A percentile compares a stretch with the other conserved stretches of the same genome.
Evolutionary conservation across 2,329 filamentous ascomycete genomes (phyloP).

Genomic region (Penicillium sp.): DNA sequence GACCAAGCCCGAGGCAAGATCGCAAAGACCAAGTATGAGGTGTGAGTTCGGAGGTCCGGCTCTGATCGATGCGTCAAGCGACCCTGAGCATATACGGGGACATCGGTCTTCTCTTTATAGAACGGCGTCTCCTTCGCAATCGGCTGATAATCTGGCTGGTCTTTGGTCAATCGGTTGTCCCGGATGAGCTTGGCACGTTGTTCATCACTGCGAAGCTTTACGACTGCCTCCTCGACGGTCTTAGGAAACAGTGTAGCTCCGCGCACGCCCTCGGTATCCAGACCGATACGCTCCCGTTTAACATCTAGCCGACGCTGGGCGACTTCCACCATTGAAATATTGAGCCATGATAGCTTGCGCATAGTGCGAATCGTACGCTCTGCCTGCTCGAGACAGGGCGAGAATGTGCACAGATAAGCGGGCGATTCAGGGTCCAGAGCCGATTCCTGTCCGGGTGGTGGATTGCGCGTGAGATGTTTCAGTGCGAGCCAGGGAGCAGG

Average conservation of each 20-base stretch:
- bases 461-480: constrained; percentile 45
- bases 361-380: constrained; percentile 78
- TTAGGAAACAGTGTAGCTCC: constrained; percentile 64
- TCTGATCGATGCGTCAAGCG: constrained; percentile 77
- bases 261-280: constrained; percentile 63
- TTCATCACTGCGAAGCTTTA: constrained; percentile 70
- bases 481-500: constrained; percentile 52
- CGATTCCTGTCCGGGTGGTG: constrained; percentile 37
- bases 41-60: constrained; percentile 89
- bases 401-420: constrained; percentile 87
- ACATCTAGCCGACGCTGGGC: constrained; percentile 76
- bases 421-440: constrained; percentile 69
- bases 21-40: constrained; percentile 94
- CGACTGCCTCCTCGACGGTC: constrained; percentile 75
- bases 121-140: constrained; percentile 17
- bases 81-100: constrained; percentile 69
- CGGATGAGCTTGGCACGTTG: constrained; percentile 65
- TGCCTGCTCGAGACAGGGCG: constrained; percentile 95
- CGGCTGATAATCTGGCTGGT: constrained; percentile 17
- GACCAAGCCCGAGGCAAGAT: constrained; percentile 83
- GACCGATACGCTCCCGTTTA: constrained; percentile 73
- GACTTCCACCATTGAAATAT: constrained; percentile 92
- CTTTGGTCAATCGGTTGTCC: constrained; percentile 28
- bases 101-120: constrained; percentile 28
- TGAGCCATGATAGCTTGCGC: constrained; percentile 79